These are phyloP conservation scores for Thelephora terrestris DNA, from an alignment of 1,284 basidiomycete genomes.

Conservation along the genomic window DNA sequence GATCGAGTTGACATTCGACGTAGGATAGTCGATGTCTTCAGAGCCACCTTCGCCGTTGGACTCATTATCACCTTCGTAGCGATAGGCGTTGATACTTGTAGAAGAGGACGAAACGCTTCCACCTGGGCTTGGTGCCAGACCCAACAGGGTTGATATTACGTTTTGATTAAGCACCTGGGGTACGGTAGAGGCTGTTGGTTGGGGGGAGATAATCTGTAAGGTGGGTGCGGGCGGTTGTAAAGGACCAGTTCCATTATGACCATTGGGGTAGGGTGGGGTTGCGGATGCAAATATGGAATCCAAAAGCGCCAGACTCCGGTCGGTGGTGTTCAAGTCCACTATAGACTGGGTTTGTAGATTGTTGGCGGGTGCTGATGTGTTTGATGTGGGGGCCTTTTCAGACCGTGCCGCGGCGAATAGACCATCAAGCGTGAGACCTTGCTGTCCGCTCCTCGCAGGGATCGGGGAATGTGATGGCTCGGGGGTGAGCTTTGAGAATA, in stretches of 20 bases:
- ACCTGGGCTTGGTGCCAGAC: slow-evolving; percentile 27
- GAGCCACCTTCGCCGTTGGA: slow-evolving; percentile 21
- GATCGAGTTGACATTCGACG: slow-evolving; percentile 30
- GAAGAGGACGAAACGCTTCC: slow-evolving; percentile 37
- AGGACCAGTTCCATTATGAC: slow-evolving; percentile 29
- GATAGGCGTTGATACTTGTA: slow-evolving; percentile 28
- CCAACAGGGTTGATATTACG: slow-evolving; percentile 49
- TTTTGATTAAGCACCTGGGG: slow-evolving; percentile 55
- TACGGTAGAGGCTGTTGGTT: slow-evolving; percentile 33
- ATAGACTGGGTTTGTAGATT: slow-evolving; percentile 1
- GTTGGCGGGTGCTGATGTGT: background rate
- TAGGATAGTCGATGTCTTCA: slow-evolving; percentile 30
- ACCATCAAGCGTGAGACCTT: slow-evolving; percentile 8
- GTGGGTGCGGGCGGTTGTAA: slow-evolving; percentile 19
- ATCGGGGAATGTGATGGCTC: slow-evolving; percentile 11
- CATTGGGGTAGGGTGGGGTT: slow-evolving; percentile 15
- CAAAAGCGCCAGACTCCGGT: slow-evolving; percentile 34
- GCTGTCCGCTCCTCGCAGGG: slow-evolving; percentile 1
- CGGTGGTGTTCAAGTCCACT: slow-evolving; percentile 8
- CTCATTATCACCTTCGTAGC: slow-evolving; percentile 48
- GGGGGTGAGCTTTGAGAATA: slow-evolving; percentile 43
- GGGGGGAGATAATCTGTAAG: slow-evolving; percentile 28
- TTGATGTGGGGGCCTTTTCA: background rate
- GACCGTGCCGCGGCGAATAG: slow-evolving; percentile 6
- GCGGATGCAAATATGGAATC: slow-evolving; percentile 44